Evolutionary conservation across 768 basidiomycete species (phyloP), one percentile per base, ranked within the genome.

Genomic region (Hemileccinum rubropunctum): DNA sequence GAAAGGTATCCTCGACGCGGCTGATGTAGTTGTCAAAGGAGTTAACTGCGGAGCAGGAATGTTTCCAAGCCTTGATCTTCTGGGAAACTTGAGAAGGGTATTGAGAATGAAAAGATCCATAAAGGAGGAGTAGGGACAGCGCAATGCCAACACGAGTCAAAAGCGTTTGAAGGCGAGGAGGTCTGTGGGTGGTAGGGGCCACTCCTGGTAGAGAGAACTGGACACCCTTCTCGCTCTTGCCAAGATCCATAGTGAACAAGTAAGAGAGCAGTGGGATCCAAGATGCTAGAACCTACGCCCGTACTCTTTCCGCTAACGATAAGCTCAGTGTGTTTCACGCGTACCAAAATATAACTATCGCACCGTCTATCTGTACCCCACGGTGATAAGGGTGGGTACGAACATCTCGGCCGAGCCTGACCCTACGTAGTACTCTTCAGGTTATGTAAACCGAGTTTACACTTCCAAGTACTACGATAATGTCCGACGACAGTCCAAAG

Each of bases 1-100:
- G 62, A 57, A 66, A 73, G 2, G 59, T 33, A 34, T 67, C 53
- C 53, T 75, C 74, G 26, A 60, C 51, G 2, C 35, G 52, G 33
- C 40, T 38, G 17, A 46, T 27, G 27, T 67, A 56, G 36, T 39
- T 53, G 38, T 54, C 53, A 37, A 61, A 51, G 12, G 38, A 48
- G 42, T 21, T 37, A 23, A 12, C 11, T 2, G 20, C 18, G 9
- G 44, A 21, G 39, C 47, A 52, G 41, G 56, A 48, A 39, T 54
- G 48, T 18, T 42, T 50, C 47, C 54, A 56, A 15, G 42, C 17
- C 12, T 54, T 42, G 33, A 52, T 35, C 18, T 26, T 52, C 32
- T 40, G 46, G 20, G 27, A 27, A 32, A 46, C 15, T 32, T 45
- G 51, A 17, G 33, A 49, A 39, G 14, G 39, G 27, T 28, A 53